Conservation (phyloP, 179 eudicot genomes). For the Nepenthes alata region DNA sequence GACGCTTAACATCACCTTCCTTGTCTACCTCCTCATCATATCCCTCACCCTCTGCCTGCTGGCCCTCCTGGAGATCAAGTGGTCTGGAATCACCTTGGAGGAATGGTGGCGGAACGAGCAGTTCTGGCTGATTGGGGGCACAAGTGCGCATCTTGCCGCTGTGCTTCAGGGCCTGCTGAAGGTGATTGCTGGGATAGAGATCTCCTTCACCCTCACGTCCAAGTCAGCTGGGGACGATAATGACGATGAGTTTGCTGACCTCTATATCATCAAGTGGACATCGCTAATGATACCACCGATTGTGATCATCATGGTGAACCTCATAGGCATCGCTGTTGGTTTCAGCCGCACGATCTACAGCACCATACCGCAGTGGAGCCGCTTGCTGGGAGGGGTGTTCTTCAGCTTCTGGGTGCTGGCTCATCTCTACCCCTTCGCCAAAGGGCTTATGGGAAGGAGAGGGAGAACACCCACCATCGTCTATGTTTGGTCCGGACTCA, state of each 20-base stretch:
- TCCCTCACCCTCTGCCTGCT: conserved; percentile 26
- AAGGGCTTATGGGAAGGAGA: conserved; percentile 9
- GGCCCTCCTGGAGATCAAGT: conserved; percentile 25
- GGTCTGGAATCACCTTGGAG: conserved; percentile 7
- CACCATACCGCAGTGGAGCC: conserved; percentile 7
- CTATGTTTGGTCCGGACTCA: conserved; percentile 8
- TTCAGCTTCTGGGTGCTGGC: conserved; percentile 14
- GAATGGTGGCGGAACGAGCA: conserved; percentile 13
- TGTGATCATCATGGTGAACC: conserved; percentile 9
- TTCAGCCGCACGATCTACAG: conserved; percentile 8
- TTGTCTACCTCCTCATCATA: conserved; percentile 27
- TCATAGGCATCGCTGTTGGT: conserved; percentile 6
- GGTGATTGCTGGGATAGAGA: conserved; percentile 9
- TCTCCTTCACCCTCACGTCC: conserved; percentile 9
- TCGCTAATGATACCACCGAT: conserved; percentile 8
- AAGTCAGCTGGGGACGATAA: conserved; percentile 5
- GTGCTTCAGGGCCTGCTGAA: conserved; percentile 8
- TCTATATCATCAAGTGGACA: conserved; percentile 8
- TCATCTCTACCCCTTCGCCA: conserved; percentile 10
- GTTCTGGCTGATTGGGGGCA: conserved; percentile 10
- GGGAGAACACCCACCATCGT: conserved; percentile 11
- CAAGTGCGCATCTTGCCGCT: conserved; percentile 7
- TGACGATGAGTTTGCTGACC: conserved; percentile 9
- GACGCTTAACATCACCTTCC: conserved; percentile 29
- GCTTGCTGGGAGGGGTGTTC: conserved; percentile 10